Conservation (phyloP, 306 rosid species). For the Begonia masoniana region DNA sequence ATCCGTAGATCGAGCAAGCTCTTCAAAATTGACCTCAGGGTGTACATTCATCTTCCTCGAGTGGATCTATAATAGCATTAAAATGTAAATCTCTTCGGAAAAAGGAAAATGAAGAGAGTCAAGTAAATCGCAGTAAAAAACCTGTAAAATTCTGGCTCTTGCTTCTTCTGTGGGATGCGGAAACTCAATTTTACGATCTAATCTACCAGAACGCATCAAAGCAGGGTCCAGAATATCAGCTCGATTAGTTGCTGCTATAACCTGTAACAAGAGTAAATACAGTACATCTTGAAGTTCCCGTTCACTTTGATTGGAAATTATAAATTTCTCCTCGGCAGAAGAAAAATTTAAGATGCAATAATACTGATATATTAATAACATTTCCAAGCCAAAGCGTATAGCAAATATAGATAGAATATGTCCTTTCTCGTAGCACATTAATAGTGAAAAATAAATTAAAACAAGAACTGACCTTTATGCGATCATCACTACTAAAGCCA, state of each 20-base stretch:
- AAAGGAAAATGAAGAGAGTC: background rate
- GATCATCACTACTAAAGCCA: conserved; percentile 88
- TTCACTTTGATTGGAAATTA: too few relatives aligned
- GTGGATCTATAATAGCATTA: conserved; percentile 44
- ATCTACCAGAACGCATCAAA: conserved; percentile 95
- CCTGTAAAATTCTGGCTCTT: conserved; percentile 92
- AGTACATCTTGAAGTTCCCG: too few relatives aligned
- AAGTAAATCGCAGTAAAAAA: conserved; percentile 10
- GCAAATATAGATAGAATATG: too few relatives aligned
- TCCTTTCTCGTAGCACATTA: too few relatives aligned
- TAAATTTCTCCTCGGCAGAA: too few relatives aligned
- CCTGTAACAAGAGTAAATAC: conserved; percentile 23
- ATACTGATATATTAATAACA: too few relatives aligned
- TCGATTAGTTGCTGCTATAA: conserved; percentile 97
- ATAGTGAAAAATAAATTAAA: too few relatives aligned
- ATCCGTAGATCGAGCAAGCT: conserved; percentile 78
- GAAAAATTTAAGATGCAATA: too few relatives aligned
- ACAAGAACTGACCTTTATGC: conserved; percentile 56
- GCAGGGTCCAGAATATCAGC: conserved; percentile 98
- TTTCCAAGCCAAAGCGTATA: too few relatives aligned
- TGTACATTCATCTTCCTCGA: conserved; percentile 83
- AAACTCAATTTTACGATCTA: conserved; percentile 96
- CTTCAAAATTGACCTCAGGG: conserved; percentile 83
- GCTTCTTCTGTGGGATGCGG: conserved; percentile 98
- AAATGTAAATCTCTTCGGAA: background rate